Evolutionary conservation across 176 grass and related monocot species (phyloP).

Genomic region (Typha latifolia): DNA sequence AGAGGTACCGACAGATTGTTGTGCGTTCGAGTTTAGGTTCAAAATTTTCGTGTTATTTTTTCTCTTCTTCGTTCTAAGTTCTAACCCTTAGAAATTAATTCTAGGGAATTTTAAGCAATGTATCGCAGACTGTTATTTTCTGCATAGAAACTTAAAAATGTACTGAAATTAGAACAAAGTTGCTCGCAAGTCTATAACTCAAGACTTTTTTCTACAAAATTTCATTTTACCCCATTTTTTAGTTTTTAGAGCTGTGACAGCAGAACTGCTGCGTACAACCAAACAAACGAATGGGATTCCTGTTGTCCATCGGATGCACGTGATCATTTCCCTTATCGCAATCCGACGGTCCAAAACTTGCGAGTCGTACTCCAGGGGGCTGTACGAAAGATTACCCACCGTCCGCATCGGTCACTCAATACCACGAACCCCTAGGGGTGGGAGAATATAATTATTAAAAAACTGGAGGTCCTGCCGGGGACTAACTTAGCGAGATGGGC

Average conservation of each 20-base stretch:
- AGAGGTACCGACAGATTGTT: constrained; percentile 4
- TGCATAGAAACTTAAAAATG: constrained; percentile 27
- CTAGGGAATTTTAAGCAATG: constrained; percentile 25
- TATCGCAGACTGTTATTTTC: constrained; percentile 12
- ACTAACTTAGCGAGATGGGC: constrained; percentile 23
- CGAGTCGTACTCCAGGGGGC: background rate
- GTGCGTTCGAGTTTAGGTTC: constrained; percentile 17
- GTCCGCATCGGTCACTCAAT: background rate
- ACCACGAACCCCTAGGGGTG: background rate
- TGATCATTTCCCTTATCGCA: constrained; percentile 30
- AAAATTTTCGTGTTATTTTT: constrained; percentile 53
- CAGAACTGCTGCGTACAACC: constrained; percentile 37
- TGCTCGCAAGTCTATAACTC: background rate
- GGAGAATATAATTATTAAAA: background rate
- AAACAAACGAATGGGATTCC: constrained; percentile 17
- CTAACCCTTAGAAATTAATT: constrained; percentile 34
- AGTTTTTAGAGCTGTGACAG: background rate
- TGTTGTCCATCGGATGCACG: constrained; percentile 15
- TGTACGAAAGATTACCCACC: background rate
- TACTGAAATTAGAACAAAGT: constrained; percentile 8
- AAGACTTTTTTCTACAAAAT: background rate
- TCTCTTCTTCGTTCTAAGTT: too few relatives aligned
- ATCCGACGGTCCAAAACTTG: background rate
- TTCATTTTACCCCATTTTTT: background rate
- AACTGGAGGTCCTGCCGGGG: background rate